Evolutionary conservation across 2,329 filamentous ascomycete genomes (phyloP).

Genomic region (Colletotrichum sp.): DNA sequence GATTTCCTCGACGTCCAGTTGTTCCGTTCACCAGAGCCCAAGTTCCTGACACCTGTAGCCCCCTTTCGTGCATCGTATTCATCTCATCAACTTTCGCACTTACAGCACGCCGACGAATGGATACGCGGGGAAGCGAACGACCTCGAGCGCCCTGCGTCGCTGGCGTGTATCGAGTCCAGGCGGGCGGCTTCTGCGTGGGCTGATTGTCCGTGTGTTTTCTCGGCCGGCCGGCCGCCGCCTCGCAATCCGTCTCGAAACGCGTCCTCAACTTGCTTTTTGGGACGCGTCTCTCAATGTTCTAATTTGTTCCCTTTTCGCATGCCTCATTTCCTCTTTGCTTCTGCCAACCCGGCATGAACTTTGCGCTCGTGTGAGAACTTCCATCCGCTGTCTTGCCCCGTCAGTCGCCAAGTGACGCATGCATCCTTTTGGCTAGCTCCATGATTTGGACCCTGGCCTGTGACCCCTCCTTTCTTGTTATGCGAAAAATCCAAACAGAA

Average conservation of each 20-base stretch:
- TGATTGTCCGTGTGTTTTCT: constrained; percentile 1
- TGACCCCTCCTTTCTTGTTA: not conserved
- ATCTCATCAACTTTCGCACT: not conserved
- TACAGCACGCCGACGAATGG: not conserved
- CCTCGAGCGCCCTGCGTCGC: not conserved
- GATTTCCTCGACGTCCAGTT: not conserved
- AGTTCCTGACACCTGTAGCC: not conserved
- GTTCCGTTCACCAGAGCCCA: not conserved
- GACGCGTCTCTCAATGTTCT: not conserved
- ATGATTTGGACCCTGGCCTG: not conserved
- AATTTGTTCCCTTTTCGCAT: not conserved
- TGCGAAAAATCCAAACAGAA: not conserved
- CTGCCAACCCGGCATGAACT: not conserved
- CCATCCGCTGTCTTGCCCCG: not conserved
- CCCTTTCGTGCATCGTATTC: not conserved
- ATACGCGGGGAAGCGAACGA: constrained; percentile 14
- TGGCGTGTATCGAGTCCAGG: constrained; percentile 7
- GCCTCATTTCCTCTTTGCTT: not conserved
- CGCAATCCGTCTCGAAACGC: not conserved
- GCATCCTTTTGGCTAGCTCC: not conserved
- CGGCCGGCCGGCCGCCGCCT: not conserved
- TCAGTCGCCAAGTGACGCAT: not conserved
- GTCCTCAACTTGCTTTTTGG: not conserved
- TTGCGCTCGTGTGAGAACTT: not conserved
- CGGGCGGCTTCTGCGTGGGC: not conserved